A percentile compares a stretch with the other conserved stretches of the same genome.
phyloP scores from a whole-genome alignment of 768 basidiomycete species.

The Macrolepiota albuminosa region DNA sequence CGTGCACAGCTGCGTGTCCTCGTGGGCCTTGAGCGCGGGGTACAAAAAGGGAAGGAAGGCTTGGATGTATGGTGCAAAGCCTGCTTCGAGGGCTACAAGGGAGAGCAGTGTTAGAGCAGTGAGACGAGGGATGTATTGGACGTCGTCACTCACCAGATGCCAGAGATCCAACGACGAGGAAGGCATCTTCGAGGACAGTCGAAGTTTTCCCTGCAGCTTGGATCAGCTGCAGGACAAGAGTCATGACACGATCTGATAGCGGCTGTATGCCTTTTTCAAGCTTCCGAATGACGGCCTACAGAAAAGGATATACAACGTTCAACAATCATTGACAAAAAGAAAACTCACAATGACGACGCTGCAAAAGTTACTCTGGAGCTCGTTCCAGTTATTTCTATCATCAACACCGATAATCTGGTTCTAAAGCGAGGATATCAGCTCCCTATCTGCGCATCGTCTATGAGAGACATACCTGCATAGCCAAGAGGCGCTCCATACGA shows the following conservation, averaged over 20 bases:
- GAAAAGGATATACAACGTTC: neutral
- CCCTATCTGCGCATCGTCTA: neutral
- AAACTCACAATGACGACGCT: conserved; percentile 76
- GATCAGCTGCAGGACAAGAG: conserved; percentile 79
- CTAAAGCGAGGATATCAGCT: conserved; percentile 27
- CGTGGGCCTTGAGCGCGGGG: conserved; percentile 85
- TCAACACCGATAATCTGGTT: conserved; percentile 93
- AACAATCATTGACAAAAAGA: neutral
- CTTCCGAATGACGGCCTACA: conserved; percentile 79
- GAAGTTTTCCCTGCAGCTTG: conserved; percentile 87
- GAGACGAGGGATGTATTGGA: neutral
- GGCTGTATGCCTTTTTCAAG: conserved; percentile 80
- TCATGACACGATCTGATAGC: conserved; percentile 94
- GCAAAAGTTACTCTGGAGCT: conserved; percentile 93
- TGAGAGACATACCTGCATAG: conserved; percentile 60
- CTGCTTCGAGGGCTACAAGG: conserved; percentile 62
- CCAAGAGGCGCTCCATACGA: conserved; percentile 85
- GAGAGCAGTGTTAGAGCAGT: conserved; percentile 1
- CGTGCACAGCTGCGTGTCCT: conserved; percentile 93
- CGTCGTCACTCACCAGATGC: conserved; percentile 50
- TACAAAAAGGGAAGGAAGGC: conserved; percentile 85
- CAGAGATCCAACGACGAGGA: conserved; percentile 88
- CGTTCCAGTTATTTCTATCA: conserved; percentile 98
- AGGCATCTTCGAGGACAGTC: conserved; percentile 93
- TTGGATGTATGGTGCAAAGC: conserved; percentile 78